Base-by-base conservation (phyloP, 1,284 basidiomycete species). In the Marasmius sp. region DNA sequence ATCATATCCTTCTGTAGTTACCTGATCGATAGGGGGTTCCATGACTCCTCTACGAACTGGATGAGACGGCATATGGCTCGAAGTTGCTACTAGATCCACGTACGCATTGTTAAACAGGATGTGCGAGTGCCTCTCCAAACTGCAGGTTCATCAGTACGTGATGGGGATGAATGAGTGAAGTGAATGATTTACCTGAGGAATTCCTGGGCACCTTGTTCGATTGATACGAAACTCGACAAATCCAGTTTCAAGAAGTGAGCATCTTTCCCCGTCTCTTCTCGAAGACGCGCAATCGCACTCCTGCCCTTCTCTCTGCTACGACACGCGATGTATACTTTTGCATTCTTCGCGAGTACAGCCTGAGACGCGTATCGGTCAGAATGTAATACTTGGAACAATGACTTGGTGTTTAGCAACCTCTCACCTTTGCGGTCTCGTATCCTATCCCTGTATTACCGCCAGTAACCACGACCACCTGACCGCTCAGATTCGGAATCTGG, bases 1-100 rank as follows among this genome's bases (percentile, higher is more conserved):
- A 48, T 85, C 82, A 64, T 81, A 82, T 0, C 83, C 83, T 61
- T 89, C 81, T 3, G 74, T 73, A 0, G 87, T 89, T 39, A 81
- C 65, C 63, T 72, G 66, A 0, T 81, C 77, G 0, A 75, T 50
- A 0, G 83, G 81, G 6, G 77, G 71, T 0, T 66, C 66, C 63
- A 83, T 84, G 8, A 86, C 77, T 4, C 83, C 84, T 1, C 82
- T 84, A 53, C 18, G 43, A n/a, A 43, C 18, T 41, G 39, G 59
- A 39, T 27, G n/a, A 27, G 16, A 48, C n/a, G 55, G 27, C 33
- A 45, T 16, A 39, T 11, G 20, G 37, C 12, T 12, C 41, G 33
- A 6, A 16, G 38, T 18, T 33, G 33, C 20, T 33, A 36, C 20
- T 64, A n/a, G 68, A 75, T 45, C 53, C 27, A 27, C 27, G 27